A percentile compares a stretch with the other conserved stretches of the same genome.
Evolutionary conservation across 192 early-diverging fungal genomes (phyloP).

Genomic region (Coemansia sp.): DNA sequence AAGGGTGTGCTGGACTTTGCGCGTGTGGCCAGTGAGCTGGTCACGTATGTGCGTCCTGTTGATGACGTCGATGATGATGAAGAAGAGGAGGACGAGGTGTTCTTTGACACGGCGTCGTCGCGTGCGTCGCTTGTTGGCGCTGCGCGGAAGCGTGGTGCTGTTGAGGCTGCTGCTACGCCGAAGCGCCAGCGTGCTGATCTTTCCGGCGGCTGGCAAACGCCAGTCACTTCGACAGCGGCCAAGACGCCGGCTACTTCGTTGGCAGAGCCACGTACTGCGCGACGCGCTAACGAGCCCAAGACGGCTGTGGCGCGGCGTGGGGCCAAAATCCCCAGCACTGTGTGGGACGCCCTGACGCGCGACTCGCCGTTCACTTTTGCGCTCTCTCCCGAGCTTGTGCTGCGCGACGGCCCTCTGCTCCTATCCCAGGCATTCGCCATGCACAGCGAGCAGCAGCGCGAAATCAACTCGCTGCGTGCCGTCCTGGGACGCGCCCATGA

Average conservation of each 20-base stretch:
- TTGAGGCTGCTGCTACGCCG: not conserved
- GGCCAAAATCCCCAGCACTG: not conserved
- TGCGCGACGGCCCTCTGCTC: conserved; percentile 13
- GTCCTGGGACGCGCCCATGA: conserved; percentile 34
- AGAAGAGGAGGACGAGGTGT: conserved; percentile 34
- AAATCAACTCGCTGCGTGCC: conserved; percentile 31
- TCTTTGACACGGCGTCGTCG: conserved; percentile 24
- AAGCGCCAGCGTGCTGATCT: conserved; percentile 40
- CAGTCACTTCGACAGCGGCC: not conserved
- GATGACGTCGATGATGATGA: conserved; percentile 9
- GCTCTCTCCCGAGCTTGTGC: conserved; percentile 6
- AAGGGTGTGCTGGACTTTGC: conserved; percentile 64
- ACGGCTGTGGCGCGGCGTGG: not conserved
- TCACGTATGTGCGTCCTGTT: conserved; percentile 49
- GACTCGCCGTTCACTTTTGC: conserved; percentile 37
- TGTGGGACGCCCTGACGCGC: conserved; percentile 10
- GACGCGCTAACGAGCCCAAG: not conserved
- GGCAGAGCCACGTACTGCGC: no score
- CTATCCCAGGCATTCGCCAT: conserved; percentile 14
- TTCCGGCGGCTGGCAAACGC: conserved; percentile 35
- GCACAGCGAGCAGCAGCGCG: conserved; percentile 23
- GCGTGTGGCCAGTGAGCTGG: conserved; percentile 56
- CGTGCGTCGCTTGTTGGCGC: not conserved
- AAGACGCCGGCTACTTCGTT: not conserved
- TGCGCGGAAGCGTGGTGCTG: not conserved